Percentiles rank a stretch among this genome's conserved stretches.
phyloP scores from a whole-genome alignment of 768 basidiomycete genomes.

The Holtermannia corniformis region DNA sequence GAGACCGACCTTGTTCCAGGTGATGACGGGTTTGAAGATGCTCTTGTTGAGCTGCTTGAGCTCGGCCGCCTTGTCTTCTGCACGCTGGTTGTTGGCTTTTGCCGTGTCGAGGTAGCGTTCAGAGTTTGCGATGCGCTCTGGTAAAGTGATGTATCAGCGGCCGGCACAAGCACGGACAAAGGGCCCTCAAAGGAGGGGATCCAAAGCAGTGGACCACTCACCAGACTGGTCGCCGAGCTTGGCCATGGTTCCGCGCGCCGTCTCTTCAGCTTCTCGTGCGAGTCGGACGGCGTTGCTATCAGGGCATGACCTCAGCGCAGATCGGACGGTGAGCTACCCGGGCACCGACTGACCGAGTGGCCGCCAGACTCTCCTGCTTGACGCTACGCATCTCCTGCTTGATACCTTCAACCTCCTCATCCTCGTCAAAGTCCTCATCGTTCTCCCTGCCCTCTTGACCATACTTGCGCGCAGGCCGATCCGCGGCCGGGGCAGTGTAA shows the following conservation, averaged over 20 bases:
- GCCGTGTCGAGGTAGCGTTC: slow-evolving; percentile 89
- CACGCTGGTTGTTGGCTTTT: slow-evolving; percentile 73
- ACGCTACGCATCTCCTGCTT: slow-evolving; percentile 78
- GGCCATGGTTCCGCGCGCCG: slow-evolving; percentile 69
- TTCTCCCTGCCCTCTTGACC: slow-evolving; percentile 39
- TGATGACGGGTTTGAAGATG: slow-evolving; percentile 85
- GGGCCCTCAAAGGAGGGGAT: slow-evolving; percentile 3
- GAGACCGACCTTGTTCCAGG: slow-evolving; percentile 63
- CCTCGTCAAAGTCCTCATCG: slow-evolving; percentile 52
- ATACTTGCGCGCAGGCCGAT: slow-evolving; percentile 22
- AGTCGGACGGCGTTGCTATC: slow-evolving; percentile 71
- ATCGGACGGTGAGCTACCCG: background rate
- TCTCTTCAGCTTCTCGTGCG: slow-evolving; percentile 94
- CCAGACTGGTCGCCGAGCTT: slow-evolving; percentile 90
- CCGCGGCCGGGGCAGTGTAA: slow-evolving; percentile 18
- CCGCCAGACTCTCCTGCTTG: slow-evolving; percentile 85
- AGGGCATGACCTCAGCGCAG: background rate
- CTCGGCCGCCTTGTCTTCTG: slow-evolving; percentile 88
- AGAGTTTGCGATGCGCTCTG: slow-evolving; percentile 66
- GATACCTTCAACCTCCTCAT: slow-evolving; percentile 67
- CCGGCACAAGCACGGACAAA: background rate
- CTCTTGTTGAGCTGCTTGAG: slow-evolving; percentile 88
- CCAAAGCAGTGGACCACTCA: slow-evolving; percentile 41
- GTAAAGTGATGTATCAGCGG: too few species aligned
- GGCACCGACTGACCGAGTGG: slow-evolving; percentile 50